Evolutionary conservation across 2,329 filamentous ascomycete species (phyloP), one percentile per base, ranked within the genome.

Genomic region (Lachnellula subtilissima): DNA sequence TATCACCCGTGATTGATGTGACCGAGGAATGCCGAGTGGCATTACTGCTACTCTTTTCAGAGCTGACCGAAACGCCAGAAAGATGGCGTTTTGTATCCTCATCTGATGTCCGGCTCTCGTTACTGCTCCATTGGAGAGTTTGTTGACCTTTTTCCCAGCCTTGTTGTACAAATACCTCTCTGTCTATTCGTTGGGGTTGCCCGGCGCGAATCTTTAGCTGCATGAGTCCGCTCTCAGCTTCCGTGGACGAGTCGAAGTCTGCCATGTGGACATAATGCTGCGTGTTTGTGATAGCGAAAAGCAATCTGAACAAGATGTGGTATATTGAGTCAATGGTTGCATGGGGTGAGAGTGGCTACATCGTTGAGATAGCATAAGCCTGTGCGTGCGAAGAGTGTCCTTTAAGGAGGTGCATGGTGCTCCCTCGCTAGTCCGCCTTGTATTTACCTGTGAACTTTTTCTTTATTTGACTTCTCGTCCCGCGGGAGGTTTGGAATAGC

Each of bases 241-340:
- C 53, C 51, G 40, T 19, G 12, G 52, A 52, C 52, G 52, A 45
- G 55, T 57, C 37, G 35, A 36, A 17, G 14, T 37, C n/a, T 15
- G 56, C 56, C 56, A 58, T 54, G 56, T 58, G 56, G 52, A 45
- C 56, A 54, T 57, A 19, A 39, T 40, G 50, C 32, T 46, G 37
- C 45, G 46, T 50, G 14, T 47, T 36, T 51, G 14, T 15, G 28
- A 9, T 36, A 25, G 39, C 28, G 15, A 40, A 23, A 32, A 48
- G 48, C 39, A 28, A 28, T 36, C 35, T 35, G 22, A 32, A 32
- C n/a, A 48, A 22, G 17, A 22, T 28, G 45, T 15, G 17, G 23
- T 14, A 28, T 19, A 14, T 28, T n/a, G 14, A 28, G 23, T 12
- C 6, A n/a, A n/a, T 48, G 42, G 15, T 7, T 37, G n/a, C 35